A percentile compares a stretch with the other conserved stretches of the same genome.
phyloP scores from a whole-genome alignment of 1,284 basidiomycete species.

The Pseudozyma pruni region DNA sequence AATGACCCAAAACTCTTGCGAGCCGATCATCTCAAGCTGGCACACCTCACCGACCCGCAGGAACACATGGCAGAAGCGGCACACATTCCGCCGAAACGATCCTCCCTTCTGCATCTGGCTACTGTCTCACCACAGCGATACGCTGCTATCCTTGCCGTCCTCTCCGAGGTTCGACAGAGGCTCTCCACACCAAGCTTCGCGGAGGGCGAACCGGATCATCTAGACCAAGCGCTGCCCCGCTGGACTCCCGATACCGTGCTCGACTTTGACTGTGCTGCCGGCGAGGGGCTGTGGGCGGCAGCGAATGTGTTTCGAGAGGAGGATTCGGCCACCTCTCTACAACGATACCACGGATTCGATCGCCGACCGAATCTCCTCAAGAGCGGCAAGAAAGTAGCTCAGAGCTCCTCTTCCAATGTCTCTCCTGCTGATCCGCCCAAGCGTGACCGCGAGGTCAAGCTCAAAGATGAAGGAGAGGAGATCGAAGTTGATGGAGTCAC shows the following conservation, averaged over 20 bases:
- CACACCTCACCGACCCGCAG: conserved; percentile 39
- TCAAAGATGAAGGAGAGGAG: conserved; percentile 33
- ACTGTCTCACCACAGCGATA: conserved; percentile 45
- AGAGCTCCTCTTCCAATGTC: conserved; percentile 24
- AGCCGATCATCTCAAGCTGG: conserved; percentile 34
- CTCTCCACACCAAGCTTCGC: conserved; percentile 6
- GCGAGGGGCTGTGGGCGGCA: conserved; percentile 63
- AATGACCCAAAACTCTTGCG: conserved; percentile 40
- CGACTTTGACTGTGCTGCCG: conserved; percentile 54
- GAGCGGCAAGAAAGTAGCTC: conserved; percentile 39
- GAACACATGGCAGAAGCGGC: conserved; percentile 32
- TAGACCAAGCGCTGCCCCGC: conserved; percentile 10
- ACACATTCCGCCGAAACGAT: conserved; percentile 40
- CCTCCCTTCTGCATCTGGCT: conserved; percentile 42
- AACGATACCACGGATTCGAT: conserved; percentile 45
- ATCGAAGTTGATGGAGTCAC: conserved; percentile 34
- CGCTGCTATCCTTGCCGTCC: conserved; percentile 45
- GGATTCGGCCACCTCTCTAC: conserved; percentile 9
- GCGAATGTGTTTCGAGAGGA: conserved; percentile 45
- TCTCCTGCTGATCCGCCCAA: conserved; percentile 18
- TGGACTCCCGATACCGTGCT: conserved; percentile 55
- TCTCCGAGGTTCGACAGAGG: conserved; percentile 35
- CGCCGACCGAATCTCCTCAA: conserved; percentile 41
- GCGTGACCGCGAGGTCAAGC: conserved; percentile 13
- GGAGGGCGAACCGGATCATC: neutral